Evolutionary conservation across 352 stramenopile species (phyloP).

Genomic region (Phytophthora crassamura): DNA sequence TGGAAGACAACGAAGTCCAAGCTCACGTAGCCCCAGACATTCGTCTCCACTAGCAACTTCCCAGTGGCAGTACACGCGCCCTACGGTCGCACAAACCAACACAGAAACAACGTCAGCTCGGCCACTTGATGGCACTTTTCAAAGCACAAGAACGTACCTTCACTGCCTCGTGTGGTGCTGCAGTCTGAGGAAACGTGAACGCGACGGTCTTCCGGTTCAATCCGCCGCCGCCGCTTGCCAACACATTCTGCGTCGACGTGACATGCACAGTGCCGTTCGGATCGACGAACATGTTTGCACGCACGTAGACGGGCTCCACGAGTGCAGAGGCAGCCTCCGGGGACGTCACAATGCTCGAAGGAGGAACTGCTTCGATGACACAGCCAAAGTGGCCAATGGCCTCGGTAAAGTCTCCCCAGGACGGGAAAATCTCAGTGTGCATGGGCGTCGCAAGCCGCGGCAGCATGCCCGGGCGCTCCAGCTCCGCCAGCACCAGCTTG

Average conservation of each 20-base stretch:
- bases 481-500: constrained; percentile 59
- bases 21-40: constrained; percentile 83
- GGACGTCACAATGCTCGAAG: constrained; percentile 8
- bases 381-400: constrained; percentile 75
- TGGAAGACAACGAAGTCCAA: constrained; percentile 82
- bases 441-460: constrained; percentile 28
- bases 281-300: constrained; percentile 83
- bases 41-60: constrained; percentile 33
- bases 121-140: neutral
- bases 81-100: constrained; percentile 15
- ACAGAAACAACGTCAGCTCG: neutral
- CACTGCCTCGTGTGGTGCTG: constrained; percentile 78
- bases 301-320: constrained; percentile 49
- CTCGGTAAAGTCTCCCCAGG: constrained; percentile 61
- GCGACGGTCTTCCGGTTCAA: constrained; percentile 52
- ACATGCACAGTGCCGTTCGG: constrained; percentile 72
- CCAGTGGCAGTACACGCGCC: constrained; percentile 28
- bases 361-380: constrained; percentile 80
- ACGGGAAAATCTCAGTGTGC: constrained; percentile 63
- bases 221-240: constrained; percentile 35
- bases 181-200: constrained; percentile 81
- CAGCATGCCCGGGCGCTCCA: constrained; percentile 57
- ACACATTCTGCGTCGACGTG: constrained; percentile 71
- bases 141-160: constrained; percentile 31
- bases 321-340: constrained; percentile 2